Base-by-base conservation (phyloP, 73 alveolate genomes). In the Halteria grandinella region DNA sequence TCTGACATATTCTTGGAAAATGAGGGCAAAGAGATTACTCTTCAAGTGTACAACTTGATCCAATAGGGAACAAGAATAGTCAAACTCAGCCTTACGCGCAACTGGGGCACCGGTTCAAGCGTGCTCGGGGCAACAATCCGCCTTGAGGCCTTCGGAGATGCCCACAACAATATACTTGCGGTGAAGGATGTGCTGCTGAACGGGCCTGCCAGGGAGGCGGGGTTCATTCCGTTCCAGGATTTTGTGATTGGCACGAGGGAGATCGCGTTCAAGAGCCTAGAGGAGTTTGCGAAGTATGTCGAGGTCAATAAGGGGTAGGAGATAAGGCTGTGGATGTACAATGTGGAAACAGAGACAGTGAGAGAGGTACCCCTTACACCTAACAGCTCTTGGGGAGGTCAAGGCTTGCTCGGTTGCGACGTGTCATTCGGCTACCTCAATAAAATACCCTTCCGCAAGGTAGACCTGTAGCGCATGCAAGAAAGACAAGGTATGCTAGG, bases 371-470 rank as follows among this genome's bases (percentile, higher is more conserved):
- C 24, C 17, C 50, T 78, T n/a, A 69, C 81, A 2, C 84, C 89
- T 49, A 69, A 20, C 23, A 34, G 51, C n/a, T 0, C 14, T 12
- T 79, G 90, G 90, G 51, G 18, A 28, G 90, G 90, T 2, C 15
- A 39, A 28, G 90, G 90, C 0, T 40, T 79, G 51, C 64, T 79
- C 10, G 90, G 90, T 0, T 79, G 90, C 34, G 90, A 79, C 47
- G 63, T 79, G 21, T 36, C 70, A 18, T 49, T 55, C 39, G 90
- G 90, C 1, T 44, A 7, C 31, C 28, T 76, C 54, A 60, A 76
- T 34, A 59, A 71, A 47, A 49, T 76, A 0, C 90, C 90, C 6
- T 18, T 37, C 1, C 29, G 78, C 15, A 58, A 51, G 37, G 33
- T 15, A 3, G 84, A 70, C 37, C 24, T 50, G 49, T 34, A 70